These are phyloP conservation scores for Candida easanensis DNA, from an alignment of 805 yeast genomes.

Conservation along the genomic window DNA sequence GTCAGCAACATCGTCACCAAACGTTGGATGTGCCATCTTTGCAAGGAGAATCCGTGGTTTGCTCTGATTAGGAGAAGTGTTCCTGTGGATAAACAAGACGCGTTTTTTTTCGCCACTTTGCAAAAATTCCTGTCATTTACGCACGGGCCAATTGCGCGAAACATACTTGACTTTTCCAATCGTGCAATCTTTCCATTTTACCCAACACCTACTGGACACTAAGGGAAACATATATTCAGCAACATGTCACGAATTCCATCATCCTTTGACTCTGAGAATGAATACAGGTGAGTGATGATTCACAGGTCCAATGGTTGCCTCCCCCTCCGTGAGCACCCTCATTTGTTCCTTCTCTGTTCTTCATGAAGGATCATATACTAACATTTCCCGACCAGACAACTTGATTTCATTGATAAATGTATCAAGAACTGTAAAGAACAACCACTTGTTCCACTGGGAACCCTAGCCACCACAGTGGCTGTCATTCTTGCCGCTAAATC, in stretches of 20 bases:
- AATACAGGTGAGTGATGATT: slow-evolving; percentile 21
- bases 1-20: slow-evolving; percentile 10
- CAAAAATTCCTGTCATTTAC: background rate
- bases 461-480: slow-evolving; percentile 76
- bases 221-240: too few relatives aligned
- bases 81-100: background rate
- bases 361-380: background rate
- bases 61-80: too few relatives aligned
- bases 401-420: slow-evolving; percentile 55
- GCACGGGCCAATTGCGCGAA: background rate
- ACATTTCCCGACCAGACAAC: slow-evolving; percentile 28
- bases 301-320: background rate
- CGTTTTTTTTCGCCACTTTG: background rate
- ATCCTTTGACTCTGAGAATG: slow-evolving; percentile 32
- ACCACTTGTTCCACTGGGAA: slow-evolving; percentile 86
- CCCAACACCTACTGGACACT: too few relatives aligned
- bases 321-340: background rate
- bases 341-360: too few relatives aligned
- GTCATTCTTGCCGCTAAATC: slow-evolving; percentile 77
- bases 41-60: background rate
- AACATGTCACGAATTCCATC: slow-evolving; percentile 35
- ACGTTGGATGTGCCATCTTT: slow-evolving; percentile 11
- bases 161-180: background rate
- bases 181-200: background rate
- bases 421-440: slow-evolving; percentile 71